Evolutionary conservation across 305 asterid species (phyloP), one percentile per base, ranked within the genome.

Genomic region (Ilex paraguariensis): DNA sequence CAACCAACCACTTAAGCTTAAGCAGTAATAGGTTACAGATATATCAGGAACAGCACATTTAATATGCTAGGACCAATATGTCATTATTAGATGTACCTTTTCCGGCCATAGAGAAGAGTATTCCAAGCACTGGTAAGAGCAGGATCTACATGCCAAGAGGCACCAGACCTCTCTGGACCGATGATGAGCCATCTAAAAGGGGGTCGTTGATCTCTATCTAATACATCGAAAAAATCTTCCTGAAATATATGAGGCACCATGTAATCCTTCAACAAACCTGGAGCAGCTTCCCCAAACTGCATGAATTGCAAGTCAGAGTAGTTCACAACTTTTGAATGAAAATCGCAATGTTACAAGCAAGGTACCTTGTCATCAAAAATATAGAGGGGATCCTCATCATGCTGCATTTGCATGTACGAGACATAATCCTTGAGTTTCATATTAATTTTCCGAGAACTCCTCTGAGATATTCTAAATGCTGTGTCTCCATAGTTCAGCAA

Each of bases 101-200:
- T 93, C 65, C 96, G 89, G 64, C 97, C 99, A 77, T 79, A 84
- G 15, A 93, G 79, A 73, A 93, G 97, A 64, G 99, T 93, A 77
- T 93, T 93, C 99, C 99, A 93, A 44, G 99, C 99, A 78, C 99
- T 93, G 61, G 97, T 93, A 70, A 93, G 94, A 72, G 89, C 91
- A 66, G 99, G 99, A 84, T 93, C 99, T 10, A 93, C 96, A 64
- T 90, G 99, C 99, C 99, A 93, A 49, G 99, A 90, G 42, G 99
- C 97, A 63, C 97, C 99, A 70, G 99, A 93, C 77, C 97, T 80
- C 77, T 90, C 99, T 60, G 99, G 99, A 65, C 99, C 99, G 60
- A 86, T 70, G 63, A 90, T 87, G 70, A 90, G 84, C 99, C 99
- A 93, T 78, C 97, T 84, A 67, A 74, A 93, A 76, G 96, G 78